Percentiles rank a stretch among this genome's conserved stretches.
Evolutionary conservation across 2,329 filamentous ascomycete genomes (phyloP).

Genomic region (Monilinia laxa): DNA sequence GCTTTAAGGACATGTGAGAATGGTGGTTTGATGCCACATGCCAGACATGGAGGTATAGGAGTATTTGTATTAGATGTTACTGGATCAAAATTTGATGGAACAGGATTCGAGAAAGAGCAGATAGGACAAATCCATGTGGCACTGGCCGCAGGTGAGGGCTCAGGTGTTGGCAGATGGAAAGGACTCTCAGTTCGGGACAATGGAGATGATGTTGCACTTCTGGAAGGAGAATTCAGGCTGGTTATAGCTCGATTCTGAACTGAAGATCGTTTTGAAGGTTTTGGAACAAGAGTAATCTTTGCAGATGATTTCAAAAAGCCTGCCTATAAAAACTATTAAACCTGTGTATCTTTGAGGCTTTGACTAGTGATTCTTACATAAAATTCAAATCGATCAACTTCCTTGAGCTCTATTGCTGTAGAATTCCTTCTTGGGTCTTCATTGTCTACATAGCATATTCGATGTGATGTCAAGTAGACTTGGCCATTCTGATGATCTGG

Average conservation of each 20-base stretch:
- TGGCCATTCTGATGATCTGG: conserved; percentile 92
- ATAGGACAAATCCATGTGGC: conserved; percentile 96
- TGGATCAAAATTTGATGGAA: conserved; percentile 92
- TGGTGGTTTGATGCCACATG: conserved; percentile 90
- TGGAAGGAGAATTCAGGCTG: conserved; percentile 47
- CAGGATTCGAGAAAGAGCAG: conserved; percentile 89
- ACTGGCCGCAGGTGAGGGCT: conserved; percentile 52
- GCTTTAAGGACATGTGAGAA: conserved; percentile 83
- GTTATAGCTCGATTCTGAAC: conserved; percentile 55
- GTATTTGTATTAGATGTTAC: conserved; percentile 76
- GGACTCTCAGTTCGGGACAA: conserved; percentile 46
- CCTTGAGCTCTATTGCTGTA: conserved; percentile 80
- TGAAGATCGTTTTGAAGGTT: conserved; percentile 67
- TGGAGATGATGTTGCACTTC: conserved; percentile 50
- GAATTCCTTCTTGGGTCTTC: conserved; percentile 82
- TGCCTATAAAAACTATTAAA: conserved; percentile 52
- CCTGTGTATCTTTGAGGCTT: background rate
- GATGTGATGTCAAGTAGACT: conserved; percentile 93
- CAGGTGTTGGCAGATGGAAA: conserved; percentile 47
- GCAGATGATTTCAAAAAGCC: conserved; percentile 93
- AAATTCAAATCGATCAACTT: conserved; percentile 87
- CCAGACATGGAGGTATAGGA: conserved; percentile 79
- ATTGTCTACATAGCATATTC: conserved; percentile 92
- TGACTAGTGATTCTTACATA: conserved; percentile 56
- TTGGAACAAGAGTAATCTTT: conserved; percentile 87